Percentiles rank a stretch among this genome's conserved stretches.
Evolutionary conservation across 2,329 filamentous ascomycete species (phyloP).

Genomic region (Basipetospora chlamydospora): DNA sequence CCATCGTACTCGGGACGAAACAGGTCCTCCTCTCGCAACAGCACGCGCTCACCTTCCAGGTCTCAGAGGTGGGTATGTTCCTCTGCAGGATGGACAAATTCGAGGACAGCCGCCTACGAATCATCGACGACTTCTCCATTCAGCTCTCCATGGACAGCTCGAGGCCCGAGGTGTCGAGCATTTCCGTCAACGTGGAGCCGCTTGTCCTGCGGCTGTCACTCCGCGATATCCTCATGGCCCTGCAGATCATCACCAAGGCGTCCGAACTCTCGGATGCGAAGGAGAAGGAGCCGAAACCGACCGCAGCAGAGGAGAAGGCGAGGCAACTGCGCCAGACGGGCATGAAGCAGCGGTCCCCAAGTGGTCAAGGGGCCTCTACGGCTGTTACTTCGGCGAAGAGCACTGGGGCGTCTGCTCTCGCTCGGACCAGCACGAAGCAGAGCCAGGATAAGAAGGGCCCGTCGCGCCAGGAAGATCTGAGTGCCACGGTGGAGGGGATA

Average conservation of each 20-base stretch:
- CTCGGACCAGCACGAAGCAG: conserved; percentile 12
- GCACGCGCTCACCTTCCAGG: conserved; percentile 82
- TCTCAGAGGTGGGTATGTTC: conserved; percentile 95
- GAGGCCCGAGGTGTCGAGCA: conserved; percentile 50
- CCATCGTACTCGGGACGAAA: conserved; percentile 87
- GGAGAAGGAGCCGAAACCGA: conserved; percentile 22
- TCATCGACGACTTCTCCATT: conserved; percentile 92
- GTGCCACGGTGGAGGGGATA: conserved; percentile 74
- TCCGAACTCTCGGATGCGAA: conserved; percentile 68
- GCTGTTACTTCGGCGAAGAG: conserved; percentile 21
- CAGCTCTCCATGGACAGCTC: conserved; percentile 73
- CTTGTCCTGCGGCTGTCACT: conserved; percentile 80
- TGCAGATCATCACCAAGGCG: conserved; percentile 84
- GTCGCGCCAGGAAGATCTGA: conserved; percentile 55
- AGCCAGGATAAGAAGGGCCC: conserved; percentile 11
- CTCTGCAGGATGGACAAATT: conserved; percentile 97
- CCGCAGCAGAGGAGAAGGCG: conserved; percentile 37
- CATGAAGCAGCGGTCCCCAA: conserved; percentile 41
- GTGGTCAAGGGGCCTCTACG: conserved; percentile 39
- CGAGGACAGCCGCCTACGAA: conserved; percentile 75
- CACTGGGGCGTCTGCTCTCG: conserved; percentile 10
- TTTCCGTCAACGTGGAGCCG: conserved; percentile 80
- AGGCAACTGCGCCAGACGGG: conserved; percentile 35
- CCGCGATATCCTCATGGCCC: conserved; percentile 83
- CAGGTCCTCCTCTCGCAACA: conserved; percentile 88